phyloP scores from a whole-genome alignment of 345 rosid species.

The Eucalyptus tenuipes region DNA sequence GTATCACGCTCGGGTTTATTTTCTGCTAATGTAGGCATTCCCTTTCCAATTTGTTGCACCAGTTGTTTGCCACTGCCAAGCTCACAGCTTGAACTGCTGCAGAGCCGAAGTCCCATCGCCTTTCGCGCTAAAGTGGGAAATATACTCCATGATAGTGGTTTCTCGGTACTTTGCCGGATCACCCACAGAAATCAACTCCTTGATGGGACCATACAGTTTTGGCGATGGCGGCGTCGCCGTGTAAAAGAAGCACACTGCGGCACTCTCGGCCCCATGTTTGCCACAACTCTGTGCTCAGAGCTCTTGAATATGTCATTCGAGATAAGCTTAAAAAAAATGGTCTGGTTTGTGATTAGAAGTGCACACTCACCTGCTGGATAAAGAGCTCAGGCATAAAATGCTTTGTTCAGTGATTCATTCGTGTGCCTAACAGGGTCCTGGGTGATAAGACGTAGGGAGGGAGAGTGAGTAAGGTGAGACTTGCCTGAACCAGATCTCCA shows the following conservation, averaged over 20 bases:
- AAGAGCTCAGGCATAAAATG: background rate
- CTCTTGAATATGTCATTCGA: background rate
- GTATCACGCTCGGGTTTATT: background rate
- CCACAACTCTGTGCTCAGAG: background rate
- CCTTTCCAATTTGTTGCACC: background rate
- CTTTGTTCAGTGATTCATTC: background rate
- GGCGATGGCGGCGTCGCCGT: background rate
- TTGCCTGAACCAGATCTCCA: background rate
- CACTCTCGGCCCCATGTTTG: background rate
- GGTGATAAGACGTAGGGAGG: background rate
- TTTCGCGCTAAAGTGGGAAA: background rate
- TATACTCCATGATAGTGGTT: slow-evolving; percentile 15
- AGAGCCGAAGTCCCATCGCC: slow-evolving; percentile 11
- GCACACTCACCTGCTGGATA: background rate
- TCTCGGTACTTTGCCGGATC: slow-evolving; percentile 30
- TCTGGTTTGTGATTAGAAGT: background rate
- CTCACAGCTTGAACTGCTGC: background rate
- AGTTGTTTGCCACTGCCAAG: background rate
- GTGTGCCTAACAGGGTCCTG: background rate
- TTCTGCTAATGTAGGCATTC: background rate
- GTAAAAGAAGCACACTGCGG: background rate
- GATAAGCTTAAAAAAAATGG: background rate
- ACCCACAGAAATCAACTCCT: slow-evolving; percentile 27
- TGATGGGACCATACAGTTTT: slow-evolving; percentile 4
- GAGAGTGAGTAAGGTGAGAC: background rate